Percentiles rank a stretch among this genome's conserved stretches.
Evolutionary conservation across 352 stramenopile species (phyloP).

Genomic region (Globisporangium splendens): DNA sequence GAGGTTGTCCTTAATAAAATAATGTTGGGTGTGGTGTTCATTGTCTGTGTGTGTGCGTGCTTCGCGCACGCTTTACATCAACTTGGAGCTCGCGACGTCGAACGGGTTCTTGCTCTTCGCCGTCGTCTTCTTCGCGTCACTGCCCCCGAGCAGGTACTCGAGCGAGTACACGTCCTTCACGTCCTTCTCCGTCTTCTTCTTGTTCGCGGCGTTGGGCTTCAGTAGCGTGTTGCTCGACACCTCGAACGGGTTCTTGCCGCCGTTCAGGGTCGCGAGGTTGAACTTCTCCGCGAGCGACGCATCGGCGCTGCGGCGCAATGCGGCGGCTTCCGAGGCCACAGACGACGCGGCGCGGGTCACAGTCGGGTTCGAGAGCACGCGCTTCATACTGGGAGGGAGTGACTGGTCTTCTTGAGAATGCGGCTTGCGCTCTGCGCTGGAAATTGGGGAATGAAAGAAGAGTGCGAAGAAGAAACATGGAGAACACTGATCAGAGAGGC

Average conservation of each 20-base stretch:
- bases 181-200: slow-evolving; percentile 22
- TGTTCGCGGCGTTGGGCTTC: slow-evolving; percentile 20
- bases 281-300: slow-evolving; percentile 51
- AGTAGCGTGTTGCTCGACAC: slow-evolving; percentile 56
- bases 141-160: slow-evolving; percentile 47
- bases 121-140: slow-evolving; percentile 15
- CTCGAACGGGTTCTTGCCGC: slow-evolving; percentile 65
- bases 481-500: no score
- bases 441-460: slow-evolving; percentile 6
- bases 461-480: no score
- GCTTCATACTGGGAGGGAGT: slow-evolving; percentile 7
- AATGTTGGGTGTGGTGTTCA: background rate
- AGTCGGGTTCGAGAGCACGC: slow-evolving; percentile 10
- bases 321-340: slow-evolving; percentile 6
- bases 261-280: slow-evolving; percentile 58
- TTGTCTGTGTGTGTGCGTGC: background rate
- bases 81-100: slow-evolving; percentile 58
- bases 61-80: slow-evolving; percentile 35
- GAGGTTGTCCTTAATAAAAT: slow-evolving; percentile 7
- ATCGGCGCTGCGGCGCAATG: slow-evolving; percentile 12
- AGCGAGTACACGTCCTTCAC: slow-evolving; percentile 67
- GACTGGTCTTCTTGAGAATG: background rate
- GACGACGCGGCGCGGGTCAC: slow-evolving; percentile 5
- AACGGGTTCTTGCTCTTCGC: slow-evolving; percentile 48
- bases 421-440: background rate